Percentiles rank a stretch among this genome's conserved stretches.
Evolutionary conservation across 768 basidiomycete genomes (phyloP).

Genomic region (Stropharia rugosoannulata): DNA sequence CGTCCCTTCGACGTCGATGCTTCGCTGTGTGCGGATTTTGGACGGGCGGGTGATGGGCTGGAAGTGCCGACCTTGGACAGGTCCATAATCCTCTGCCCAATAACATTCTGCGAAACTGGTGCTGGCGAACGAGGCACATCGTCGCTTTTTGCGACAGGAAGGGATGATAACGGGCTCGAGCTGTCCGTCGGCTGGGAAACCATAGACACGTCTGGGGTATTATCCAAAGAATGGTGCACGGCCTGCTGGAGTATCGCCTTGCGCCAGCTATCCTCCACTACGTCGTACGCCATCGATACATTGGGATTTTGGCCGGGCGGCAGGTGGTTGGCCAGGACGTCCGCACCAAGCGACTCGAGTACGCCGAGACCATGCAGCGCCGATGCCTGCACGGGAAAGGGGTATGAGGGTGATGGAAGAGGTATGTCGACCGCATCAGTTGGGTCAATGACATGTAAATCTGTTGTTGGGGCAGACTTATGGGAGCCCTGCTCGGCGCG

Average conservation of each 20-base stretch:
- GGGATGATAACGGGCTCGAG: conserved; percentile 41
- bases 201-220: conserved; percentile 45
- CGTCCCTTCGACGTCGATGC: conserved; percentile 25
- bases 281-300: conserved; percentile 46
- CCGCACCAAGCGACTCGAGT: conserved; percentile 73
- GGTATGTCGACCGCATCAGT: conserved; percentile 84
- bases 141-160: conserved; percentile 17
- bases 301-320: conserved; percentile 67
- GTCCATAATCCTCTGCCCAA: conserved; percentile 33
- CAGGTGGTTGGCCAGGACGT: conserved; percentile 70
- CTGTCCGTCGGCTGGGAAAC: conserved; percentile 39
- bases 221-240: conserved; percentile 72
- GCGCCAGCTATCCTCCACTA: conserved; percentile 68
- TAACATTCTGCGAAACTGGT: conserved; percentile 21
- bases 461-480: conserved; percentile 31
- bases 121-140: conserved; percentile 16
- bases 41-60: conserved; percentile 25
- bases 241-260: conserved; percentile 75
- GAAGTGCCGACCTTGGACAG: conserved; percentile 42
- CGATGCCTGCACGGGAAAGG: conserved; percentile 75
- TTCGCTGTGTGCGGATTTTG: conserved; percentile 27
- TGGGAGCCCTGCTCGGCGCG: conserved; percentile 46
- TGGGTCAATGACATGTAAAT: conserved; percentile 72
- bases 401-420: conserved; percentile 63
- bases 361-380: conserved; percentile 72